Base-by-base conservation (phyloP, 768 basidiomycete species). In the Tephrocybe sp. region DNA sequence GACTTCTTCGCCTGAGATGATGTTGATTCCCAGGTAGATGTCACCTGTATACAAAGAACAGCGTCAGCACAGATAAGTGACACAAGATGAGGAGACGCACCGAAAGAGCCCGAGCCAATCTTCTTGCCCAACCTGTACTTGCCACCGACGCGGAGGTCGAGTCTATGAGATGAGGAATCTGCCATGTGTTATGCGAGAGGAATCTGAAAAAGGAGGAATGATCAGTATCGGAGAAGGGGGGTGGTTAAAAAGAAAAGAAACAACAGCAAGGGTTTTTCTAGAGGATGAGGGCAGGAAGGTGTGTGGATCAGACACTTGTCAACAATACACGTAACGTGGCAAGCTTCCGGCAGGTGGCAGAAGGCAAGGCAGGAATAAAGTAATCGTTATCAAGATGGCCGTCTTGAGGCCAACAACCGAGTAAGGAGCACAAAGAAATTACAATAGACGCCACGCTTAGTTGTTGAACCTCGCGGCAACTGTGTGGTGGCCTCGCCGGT, bases 21-120 rank as follows among this genome's bases (percentile, higher is more conserved):
- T 98, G 80, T 98, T 99, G 70, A 97, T 96, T 50, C 97, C 97
- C 54, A 98, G 91, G 69, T 98, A 98, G 72, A 99, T 98, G 68
- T 98, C 96, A 70, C 94, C 96, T 96, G 38, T 19, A 35, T 42
- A 38, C 32, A 38, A 43, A 18, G n/a, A 31, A 40, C 35, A 32
- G 35, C 51, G 40, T 48, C 9, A 38, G 43, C 6, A 34, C 52
- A 62, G 19, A 58, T 27, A 45, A 19, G 34, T 25, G 34, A 44
- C 2, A 24, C 5, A 6, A 50, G 21, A 44, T 38, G 47, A 32
- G 28, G 16, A 44, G 44, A 77, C 88, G 64, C 62, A 96, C 95
- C 93, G 63, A 98, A 98, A 37, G 95, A 98, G 55, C 96, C 96
- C 27, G 93, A 96, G 55, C 96, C 96, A 64, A 98, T 98, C 87